Evolutionary conservation across 2,329 filamentous ascomycete species (phyloP).

Genomic region (Clarireedia monteithiana): DNA sequence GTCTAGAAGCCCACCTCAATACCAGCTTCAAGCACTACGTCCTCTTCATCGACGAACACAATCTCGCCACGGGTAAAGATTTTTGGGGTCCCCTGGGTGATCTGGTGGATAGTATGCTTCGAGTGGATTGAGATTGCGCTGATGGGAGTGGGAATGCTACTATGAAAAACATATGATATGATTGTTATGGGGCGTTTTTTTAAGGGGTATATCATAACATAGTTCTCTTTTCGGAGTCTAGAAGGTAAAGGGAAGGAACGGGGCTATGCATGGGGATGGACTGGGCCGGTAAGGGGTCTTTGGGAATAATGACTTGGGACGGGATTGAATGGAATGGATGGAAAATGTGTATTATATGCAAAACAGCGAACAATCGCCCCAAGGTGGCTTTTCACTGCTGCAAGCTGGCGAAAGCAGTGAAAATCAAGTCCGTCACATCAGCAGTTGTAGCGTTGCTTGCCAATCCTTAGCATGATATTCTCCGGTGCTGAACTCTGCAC

Average conservation of each 20-base stretch:
- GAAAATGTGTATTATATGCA: slow-evolving; percentile 6
- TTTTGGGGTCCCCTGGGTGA: slow-evolving; percentile 96
- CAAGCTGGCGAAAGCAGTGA: background rate
- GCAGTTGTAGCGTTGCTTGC: background rate
- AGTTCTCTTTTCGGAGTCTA: background rate
- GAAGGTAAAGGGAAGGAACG: slow-evolving; percentile 11
- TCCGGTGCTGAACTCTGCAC: background rate
- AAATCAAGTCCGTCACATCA: background rate
- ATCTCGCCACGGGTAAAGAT: slow-evolving; percentile 84
- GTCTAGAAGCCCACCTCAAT: slow-evolving; percentile 93
- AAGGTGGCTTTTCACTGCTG: background rate
- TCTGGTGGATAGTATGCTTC: slow-evolving; percentile 97
- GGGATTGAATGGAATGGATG: background rate
- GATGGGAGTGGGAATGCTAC: background rate
- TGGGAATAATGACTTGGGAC: background rate
- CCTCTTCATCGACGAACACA: slow-evolving; percentile 95
- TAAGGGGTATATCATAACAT: slow-evolving; percentile 5
- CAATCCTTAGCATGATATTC: background rate
- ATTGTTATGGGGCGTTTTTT: slow-evolving; percentile 10
- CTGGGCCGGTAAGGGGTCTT: background rate
- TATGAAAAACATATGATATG: too few relatives aligned
- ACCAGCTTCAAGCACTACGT: slow-evolving; percentile 99
- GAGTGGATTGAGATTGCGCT: slow-evolving; percentile 38
- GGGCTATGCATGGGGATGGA: slow-evolving; percentile 1
- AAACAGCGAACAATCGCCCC: slow-evolving; percentile 6